Evolutionary conservation across 2,329 filamentous ascomycete species (phyloP), one percentile per base, ranked within the genome.

Genomic region (Didymella arachidicola): DNA sequence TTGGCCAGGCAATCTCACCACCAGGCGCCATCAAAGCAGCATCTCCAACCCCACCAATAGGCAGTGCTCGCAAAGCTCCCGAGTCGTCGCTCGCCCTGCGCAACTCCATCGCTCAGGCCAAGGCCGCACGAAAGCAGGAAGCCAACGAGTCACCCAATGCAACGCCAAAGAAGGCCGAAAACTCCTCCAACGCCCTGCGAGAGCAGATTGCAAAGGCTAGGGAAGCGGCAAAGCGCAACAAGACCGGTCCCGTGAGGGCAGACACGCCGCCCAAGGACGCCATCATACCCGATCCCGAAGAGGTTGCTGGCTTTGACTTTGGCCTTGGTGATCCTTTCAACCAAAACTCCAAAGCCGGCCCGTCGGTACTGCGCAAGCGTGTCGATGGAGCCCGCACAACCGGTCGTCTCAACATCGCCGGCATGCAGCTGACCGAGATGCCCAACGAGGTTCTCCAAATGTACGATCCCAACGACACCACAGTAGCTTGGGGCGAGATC

Each of bases 131-230:
- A 54, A 78, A 71, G 59, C 72, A 63, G 19, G 66, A 69, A 8
- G 44, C 46, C 12, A 38, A 25, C 38, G 53, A 61, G 6, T 53
- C 49, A 2, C 46, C 59, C 5, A 36, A 44, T 19, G 66, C 61
- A 14, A 59, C 66, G 7, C 66, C 70, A 1, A 53, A 61, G 8
- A 84, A 81, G 59, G 70, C 73, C 0, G 77, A 78, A 7, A 95
- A 90, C 68, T 92, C 93, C 0, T 97, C 94, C 0, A 83, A 85
- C 14, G 89, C 93, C 1, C 78, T 99, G 26, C 87, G 95, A 27
- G 93, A 97, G 52, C 94, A 95, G 57, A 98, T 99, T 63, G 92
- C 93, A 44, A 94, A 93, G 68, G 95, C 95, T 0, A 96, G 93
- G 73, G 73, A 72, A 61, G 93, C 93, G 4, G 92, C 93, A 2